phyloP scores from a whole-genome alignment of 139 green algal species.

The Ulvella scutata region DNA sequence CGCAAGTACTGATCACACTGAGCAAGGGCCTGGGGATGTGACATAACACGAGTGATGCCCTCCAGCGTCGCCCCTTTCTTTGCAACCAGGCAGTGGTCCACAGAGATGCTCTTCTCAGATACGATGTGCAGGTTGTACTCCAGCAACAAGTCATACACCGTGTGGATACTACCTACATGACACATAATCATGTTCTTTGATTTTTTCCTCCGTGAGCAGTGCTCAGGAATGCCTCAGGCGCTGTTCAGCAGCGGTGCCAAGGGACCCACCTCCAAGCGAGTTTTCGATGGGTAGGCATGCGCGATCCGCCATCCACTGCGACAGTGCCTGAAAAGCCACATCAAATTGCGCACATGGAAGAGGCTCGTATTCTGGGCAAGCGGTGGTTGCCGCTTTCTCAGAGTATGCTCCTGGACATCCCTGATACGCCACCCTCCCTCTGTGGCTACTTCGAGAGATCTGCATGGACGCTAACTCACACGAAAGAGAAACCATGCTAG shows the following conservation, averaged over 20 bases:
- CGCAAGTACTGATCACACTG: constrained; percentile 65
- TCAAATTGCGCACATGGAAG: constrained; percentile 93
- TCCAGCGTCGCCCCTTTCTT: constrained; percentile 57
- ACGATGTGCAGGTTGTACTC: constrained; percentile 74
- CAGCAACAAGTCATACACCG: constrained; percentile 83
- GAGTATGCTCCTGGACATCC: constrained; percentile 89
- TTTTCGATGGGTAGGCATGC: constrained; percentile 74
- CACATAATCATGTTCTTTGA: neutral
- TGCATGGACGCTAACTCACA: constrained; percentile 1
- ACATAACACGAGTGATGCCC: constrained; percentile 71
- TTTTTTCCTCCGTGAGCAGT: neutral
- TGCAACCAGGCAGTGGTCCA: constrained; percentile 93
- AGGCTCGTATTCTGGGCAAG: constrained; percentile 56
- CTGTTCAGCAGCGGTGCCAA: no score
- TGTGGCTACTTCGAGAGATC: neutral
- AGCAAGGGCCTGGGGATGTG: constrained; percentile 64
- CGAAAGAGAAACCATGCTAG: neutral
- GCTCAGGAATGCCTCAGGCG: no score
- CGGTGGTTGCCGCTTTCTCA: constrained; percentile 68
- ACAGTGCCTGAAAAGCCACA: constrained; percentile 66
- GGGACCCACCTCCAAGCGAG: constrained; percentile 39
- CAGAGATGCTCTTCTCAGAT: constrained; percentile 60
- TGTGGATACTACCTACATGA: constrained; percentile 43
- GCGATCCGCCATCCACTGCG: constrained; percentile 46
- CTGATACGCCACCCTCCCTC: constrained; percentile 54